These are phyloP conservation scores for Solanum chacoense DNA, from an alignment of 305 asterid species.

Conservation along the genomic window DNA sequence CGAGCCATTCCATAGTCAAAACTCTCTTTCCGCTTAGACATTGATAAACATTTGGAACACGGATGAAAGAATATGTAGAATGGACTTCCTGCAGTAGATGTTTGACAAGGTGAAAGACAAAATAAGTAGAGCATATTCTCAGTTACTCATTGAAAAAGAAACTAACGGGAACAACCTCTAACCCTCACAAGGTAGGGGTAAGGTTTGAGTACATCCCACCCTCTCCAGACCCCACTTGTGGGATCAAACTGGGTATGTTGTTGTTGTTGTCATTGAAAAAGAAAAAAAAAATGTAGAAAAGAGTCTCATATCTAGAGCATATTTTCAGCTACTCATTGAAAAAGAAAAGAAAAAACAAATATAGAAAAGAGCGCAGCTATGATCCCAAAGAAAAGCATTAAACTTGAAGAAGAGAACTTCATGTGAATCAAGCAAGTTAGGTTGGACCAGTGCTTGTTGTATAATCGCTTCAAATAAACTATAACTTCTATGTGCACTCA, in stretches of 20 bases:
- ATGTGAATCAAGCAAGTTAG: neutral
- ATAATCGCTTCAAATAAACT: neutral
- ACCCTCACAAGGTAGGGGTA: neutral
- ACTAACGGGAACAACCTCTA: neutral
- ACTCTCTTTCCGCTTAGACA: conserved; percentile 68
- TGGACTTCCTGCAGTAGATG: conserved; percentile 64
- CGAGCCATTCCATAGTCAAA: conserved; percentile 96
- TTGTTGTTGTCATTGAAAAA: neutral
- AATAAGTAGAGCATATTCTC: neutral
- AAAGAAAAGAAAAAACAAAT: neutral
- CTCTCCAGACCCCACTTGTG: neutral
- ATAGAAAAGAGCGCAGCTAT: neutral
- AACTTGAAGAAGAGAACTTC: neutral
- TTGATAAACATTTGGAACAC: conserved; percentile 56
- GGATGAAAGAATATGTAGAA: conserved; percentile 56
- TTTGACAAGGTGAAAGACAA: neutral
- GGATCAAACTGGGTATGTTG: neutral
- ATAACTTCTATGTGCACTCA: neutral
- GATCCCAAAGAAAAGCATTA: neutral
- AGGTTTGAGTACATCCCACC: neutral
- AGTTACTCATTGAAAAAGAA: neutral
- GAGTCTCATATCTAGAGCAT: neutral
- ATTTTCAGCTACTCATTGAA: neutral
- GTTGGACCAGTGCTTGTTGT: neutral
- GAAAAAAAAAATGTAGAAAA: neutral